Evolutionary conservation across 2,329 filamentous ascomycete genomes (phyloP), one percentile per base, ranked within the genome.

Genomic region (Pseudogymnoascus sp.): DNA sequence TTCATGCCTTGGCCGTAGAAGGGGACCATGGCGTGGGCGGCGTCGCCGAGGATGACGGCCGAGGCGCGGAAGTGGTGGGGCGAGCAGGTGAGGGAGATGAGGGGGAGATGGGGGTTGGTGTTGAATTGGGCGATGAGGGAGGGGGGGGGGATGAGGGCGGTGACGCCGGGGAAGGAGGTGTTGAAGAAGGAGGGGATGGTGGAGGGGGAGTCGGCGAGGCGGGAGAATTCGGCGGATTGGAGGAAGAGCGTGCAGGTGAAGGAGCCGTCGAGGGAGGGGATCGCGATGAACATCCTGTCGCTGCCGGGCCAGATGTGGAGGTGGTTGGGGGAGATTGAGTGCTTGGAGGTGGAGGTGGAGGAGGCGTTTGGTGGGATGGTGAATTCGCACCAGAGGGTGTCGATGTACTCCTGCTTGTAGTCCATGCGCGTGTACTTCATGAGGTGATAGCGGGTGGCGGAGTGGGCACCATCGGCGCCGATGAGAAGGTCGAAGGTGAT

Each of bases 1-100:
- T 99, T 99, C 87, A 99, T 96, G 38, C 95, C 95, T 75, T 99
- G 95, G 0, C 95, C 95, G 75, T 97, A 99, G 76, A 99, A 99
- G 0, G 95, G 95, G 0, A 99, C 92, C 87, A 99, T 97, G 64
- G 96, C 95, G 74, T 99, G 95, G 0, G 95, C 93, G 7, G 95
- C 92, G 73, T 99, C 95, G 64, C 95, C 95, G 36, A 99, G 74
- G 60, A 99, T 91, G 65, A 96, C 91, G 33, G 83, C 91, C 0
- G 87, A 89, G 23, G 86, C 85, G 60, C 78, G 80, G 77, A 85
- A 91, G 78, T 96, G 91, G 76, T 97, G 90, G 0, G 95, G 95
- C 17, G 83, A 83, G 78, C 93, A 97, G 76, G 96, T 97, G 73
- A 99, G 89, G 73, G 85, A 95, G 73, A 99, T 95, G 6, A 99